phyloP scores from a whole-genome alignment of 2,329 filamentous ascomycete species.

The Calonectria hongkongensis region DNA sequence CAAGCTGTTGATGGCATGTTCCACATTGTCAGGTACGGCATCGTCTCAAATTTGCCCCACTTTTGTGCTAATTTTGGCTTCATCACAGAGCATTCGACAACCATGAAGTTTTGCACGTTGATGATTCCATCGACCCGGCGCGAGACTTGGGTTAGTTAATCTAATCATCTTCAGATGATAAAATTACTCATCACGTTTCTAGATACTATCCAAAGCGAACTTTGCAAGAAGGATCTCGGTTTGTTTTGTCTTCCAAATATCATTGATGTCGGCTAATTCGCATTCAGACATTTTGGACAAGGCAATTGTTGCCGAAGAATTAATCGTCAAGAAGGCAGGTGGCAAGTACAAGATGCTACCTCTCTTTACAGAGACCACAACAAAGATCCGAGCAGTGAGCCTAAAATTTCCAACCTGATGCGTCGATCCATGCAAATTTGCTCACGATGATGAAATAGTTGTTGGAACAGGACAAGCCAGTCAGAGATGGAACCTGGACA shows the following conservation, averaged over 20 bases:
- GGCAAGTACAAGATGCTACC: constrained; percentile 68
- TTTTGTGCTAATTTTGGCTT: constrained; percentile 28
- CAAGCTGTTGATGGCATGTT: constrained; percentile 68
- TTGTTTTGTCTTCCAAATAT: neutral
- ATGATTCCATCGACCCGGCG: constrained; percentile 67
- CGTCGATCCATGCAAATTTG: constrained; percentile 1
- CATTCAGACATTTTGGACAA: constrained; percentile 62
- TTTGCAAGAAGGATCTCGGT: constrained; percentile 62
- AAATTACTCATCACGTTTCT: constrained; percentile 30
- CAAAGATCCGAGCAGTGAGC: constrained; percentile 60
- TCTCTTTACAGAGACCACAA: constrained; percentile 65
- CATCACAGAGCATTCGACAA: constrained; percentile 64
- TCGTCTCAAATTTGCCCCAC: neutral
- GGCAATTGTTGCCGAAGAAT: constrained; percentile 62
- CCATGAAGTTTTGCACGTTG: constrained; percentile 67
- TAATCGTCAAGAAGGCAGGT: constrained; percentile 64
- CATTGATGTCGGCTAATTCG: neutral
- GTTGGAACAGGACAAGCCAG: constrained; percentile 63
- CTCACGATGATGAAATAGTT: constrained; percentile 52
- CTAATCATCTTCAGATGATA: neutral
- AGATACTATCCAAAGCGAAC: constrained; percentile 55
- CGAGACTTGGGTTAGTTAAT: constrained; percentile 62
- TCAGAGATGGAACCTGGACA: constrained; percentile 65
- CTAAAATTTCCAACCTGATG: constrained; percentile 6
- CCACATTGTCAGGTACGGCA: constrained; percentile 63